Evolutionary conservation across 768 basidiomycete species (phyloP).

Genomic region (Psilocybe cubensis): DNA sequence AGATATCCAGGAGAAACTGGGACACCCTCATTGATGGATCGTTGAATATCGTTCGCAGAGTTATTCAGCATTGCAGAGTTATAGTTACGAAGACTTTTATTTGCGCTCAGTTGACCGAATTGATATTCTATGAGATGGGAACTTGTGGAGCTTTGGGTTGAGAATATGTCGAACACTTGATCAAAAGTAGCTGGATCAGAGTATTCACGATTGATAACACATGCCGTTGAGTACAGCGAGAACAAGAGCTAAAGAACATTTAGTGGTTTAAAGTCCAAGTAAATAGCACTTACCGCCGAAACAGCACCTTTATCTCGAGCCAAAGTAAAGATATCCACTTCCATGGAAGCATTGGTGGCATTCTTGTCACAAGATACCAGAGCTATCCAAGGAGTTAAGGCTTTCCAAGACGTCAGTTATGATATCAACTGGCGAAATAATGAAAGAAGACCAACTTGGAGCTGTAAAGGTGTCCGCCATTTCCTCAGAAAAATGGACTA

Average conservation of each 20-base stretch:
- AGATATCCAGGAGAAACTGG: conserved; percentile 62
- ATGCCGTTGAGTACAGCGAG: conserved; percentile 70
- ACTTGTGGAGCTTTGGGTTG: conserved; percentile 64
- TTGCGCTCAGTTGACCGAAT: conserved; percentile 61
- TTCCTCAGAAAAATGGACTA: conserved; percentile 84
- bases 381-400: conserved; percentile 90
- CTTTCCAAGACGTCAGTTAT: conserved; percentile 33
- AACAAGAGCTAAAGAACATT: conserved; percentile 65
- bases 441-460: conserved; percentile 39
- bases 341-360: conserved; percentile 61
- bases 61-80: conserved; percentile 68
- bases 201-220: conserved; percentile 77
- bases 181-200: conserved; percentile 64
- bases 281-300: conserved; percentile 60
- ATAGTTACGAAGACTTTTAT: conserved; percentile 57
- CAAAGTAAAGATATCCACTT: conserved; percentile 80
- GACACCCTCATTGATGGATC: conserved; percentile 43
- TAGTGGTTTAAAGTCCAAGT: not conserved
- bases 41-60: conserved; percentile 43
- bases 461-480: conserved; percentile 49
- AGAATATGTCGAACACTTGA: conserved; percentile 76
- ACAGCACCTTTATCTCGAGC: conserved; percentile 80
- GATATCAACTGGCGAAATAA: not conserved
- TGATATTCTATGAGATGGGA: conserved; percentile 62
- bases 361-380: conserved; percentile 84